A percentile compares a stretch with the other conserved stretches of the same genome.
Conservation (phyloP, 2,329 filamentous ascomycete genomes). For the Dothistroma septosporum region DNA sequence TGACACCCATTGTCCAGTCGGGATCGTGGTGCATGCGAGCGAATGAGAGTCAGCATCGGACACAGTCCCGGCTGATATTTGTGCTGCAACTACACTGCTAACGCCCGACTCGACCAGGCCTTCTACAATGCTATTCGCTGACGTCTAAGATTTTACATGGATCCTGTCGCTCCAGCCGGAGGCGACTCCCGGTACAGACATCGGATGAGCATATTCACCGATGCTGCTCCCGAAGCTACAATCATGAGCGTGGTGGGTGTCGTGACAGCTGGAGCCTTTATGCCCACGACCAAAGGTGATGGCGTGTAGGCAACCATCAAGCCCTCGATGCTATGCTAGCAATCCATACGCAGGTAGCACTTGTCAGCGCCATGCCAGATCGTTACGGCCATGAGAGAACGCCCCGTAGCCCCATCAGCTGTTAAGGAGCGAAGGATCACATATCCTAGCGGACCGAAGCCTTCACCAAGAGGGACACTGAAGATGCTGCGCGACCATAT, state of each 20-base stretch:
- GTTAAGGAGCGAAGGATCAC: too few species aligned
- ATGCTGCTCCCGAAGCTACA: neutral
- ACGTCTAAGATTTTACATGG: neutral
- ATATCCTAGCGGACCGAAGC: neutral
- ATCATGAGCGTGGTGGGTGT: too few species aligned
- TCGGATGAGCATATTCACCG: neutral
- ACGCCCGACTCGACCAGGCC: neutral
- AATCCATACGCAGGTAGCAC: too few species aligned
- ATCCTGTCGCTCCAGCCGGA: neutral
- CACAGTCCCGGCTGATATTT: neutral
- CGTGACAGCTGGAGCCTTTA: too few species aligned
- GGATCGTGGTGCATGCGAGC: neutral
- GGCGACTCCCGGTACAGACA: neutral
- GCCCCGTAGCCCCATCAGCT: too few species aligned
- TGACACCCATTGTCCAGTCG: neutral
- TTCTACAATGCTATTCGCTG: neutral
- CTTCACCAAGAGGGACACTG: neutral
- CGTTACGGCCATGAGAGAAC: too few species aligned
- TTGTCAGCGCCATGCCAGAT: too few species aligned
- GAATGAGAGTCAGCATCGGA: neutral
- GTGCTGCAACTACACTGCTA: neutral
- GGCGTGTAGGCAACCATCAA: too few species aligned
- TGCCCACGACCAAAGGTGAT: too few species aligned
- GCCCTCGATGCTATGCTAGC: too few species aligned
- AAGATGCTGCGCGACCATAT: neutral